Evolutionary conservation across 2,329 filamentous ascomycete species (phyloP).

Genomic region (Hymenoscyphus salicellus): DNA sequence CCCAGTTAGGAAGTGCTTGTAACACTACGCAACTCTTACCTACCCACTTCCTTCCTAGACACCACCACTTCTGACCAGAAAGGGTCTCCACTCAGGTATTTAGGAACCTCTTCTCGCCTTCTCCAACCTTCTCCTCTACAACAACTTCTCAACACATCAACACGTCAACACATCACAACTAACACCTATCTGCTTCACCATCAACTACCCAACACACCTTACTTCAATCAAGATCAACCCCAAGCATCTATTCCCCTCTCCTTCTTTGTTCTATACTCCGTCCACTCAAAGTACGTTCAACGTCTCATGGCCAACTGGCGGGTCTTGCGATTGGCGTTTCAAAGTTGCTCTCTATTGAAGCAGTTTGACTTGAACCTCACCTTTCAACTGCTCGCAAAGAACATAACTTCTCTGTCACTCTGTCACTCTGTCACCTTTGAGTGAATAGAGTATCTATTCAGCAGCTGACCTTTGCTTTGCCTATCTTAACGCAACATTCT

Average conservation of each 20-base stretch:
- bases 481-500: no score
- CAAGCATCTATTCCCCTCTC: neutral
- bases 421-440: neutral
- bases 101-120: neutral
- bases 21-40: no score
- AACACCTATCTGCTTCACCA: neutral
- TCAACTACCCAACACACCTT: neutral
- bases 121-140: neutral
- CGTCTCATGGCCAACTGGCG: neutral
- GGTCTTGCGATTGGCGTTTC: neutral
- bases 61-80: neutral
- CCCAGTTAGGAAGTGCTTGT: neutral
- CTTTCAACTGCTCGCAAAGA: neutral
- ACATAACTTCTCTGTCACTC: neutral
- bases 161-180: neutral
- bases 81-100: neutral
- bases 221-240: neutral
- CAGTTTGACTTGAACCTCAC: neutral
- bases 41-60: no score
- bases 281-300: neutral
- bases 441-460: no score
- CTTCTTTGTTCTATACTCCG: neutral
- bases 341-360: neutral
- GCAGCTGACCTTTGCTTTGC: no score
- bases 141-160: neutral